Base-by-base conservation (phyloP, 2,329 filamentous ascomycete species). In the Tolypocladium album region DNA sequence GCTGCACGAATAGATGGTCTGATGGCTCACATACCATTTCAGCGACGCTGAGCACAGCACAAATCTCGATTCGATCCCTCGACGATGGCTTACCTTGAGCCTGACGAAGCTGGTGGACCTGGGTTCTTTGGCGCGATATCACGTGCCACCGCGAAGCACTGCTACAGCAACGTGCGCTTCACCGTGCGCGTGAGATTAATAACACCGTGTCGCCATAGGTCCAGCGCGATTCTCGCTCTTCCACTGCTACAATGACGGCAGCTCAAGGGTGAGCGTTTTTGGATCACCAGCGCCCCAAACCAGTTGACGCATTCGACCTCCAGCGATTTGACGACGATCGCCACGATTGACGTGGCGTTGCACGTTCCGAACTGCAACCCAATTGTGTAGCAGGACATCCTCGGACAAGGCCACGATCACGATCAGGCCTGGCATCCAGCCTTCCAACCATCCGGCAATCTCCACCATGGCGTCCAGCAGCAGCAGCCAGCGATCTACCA, bases 1-100 rank as follows among this genome's bases (percentile, higher is more conserved):
- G 7, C 34, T 43, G 70, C 65, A 55, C 22, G 50, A 31, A 15
- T 12, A n/a, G 13, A 20, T 11, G 52, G 17, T 43, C 34, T 52
- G 55, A n/a, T 7, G 36, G 56, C 39, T 34, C 13, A 42, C 47
- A 9, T 50, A 59, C 55, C 56, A 58, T 56, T 59, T 53, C 31
- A 53, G 20, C 31, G 20, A n/a, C 27, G 17, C 34, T 36, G 50
- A n/a, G 17, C 50, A 53, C 50, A 11, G 17, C 31, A 17, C 9
- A n/a, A 13, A 13, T 2, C n/a, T 36, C 3, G 45, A 7, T 17
- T 31, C 24, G 3, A 15, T 31, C 45, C 8, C 27, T 20, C 17
- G 24, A 52, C 5, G 24, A n/a, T 6, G 43, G 15, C 22, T 8
- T 47, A 12, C 4, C 43, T 27, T 17, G 22, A 4, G 24, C 45